Base-by-base conservation (phyloP, 768 basidiomycete species). In the Crepidotus variabilis region DNA sequence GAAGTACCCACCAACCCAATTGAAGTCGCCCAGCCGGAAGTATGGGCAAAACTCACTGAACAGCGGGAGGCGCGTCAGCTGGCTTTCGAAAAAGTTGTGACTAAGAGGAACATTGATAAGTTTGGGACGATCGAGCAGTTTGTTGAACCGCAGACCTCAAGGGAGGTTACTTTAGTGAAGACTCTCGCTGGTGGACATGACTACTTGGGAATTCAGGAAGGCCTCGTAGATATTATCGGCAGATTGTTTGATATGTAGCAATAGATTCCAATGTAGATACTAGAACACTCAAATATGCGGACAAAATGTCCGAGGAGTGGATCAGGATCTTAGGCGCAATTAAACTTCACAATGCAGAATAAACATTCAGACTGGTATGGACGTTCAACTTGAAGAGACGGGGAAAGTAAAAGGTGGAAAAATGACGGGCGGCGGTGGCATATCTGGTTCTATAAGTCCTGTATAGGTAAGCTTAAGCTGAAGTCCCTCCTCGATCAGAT, bases 191-290 rank as follows among this genome's bases (percentile, higher is more conserved):
- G 90, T 11, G 80, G 78, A 0, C 90, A 92, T 60, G 78, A 84
- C 55, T 73, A 75, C 53, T 60, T 91, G 16, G 86, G 83, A 11
- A 66, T 80, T 3, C 80, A 87, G 59, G 89, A 92, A 60, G 89
- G 90, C 1, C 77, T 91, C 28, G 85, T 90, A 58, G 90, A 90
- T 66, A 73, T 82, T 36, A 82, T 86, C 49, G 71, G 76, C 24
- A 69, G 60, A 47, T 65, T 62, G 2, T 78, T 78, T 65, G 65
- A 61, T 6, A 49, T 73, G 20, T 39, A 50, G 46, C 61, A 60
- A n/a, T 49, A 32, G 49, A 43, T 3, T 43, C 39, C 39, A 11
- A 20, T 43, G 18, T 36, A n/a, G n/a, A n/a, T n/a, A 28, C 28
- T 28, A 28, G 28, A 28, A 28, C 28, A 28, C 28, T 8, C 28